phyloP scores from a whole-genome alignment of 2,329 filamentous ascomycete genomes.

The Penicillium sumatraense region DNA sequence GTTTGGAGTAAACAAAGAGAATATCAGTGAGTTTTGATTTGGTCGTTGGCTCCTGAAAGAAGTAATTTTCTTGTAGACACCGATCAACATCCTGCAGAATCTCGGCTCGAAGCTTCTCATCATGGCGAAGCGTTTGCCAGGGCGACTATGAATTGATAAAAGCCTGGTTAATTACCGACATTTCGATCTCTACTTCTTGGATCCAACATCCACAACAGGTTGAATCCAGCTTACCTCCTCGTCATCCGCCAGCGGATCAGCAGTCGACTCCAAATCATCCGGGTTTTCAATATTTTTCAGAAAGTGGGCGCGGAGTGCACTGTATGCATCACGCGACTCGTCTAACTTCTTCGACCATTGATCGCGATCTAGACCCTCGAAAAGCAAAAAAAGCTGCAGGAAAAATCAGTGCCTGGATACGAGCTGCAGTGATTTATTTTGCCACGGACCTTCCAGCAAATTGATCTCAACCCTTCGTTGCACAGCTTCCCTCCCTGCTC shows the following conservation, averaged over 20 bases:
- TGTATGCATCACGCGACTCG: constrained; percentile 75
- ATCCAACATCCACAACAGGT: neutral
- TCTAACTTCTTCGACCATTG: constrained; percentile 72
- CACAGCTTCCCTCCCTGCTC: constrained; percentile 67
- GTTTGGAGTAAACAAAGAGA: constrained; percentile 92
- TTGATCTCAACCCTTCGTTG: constrained; percentile 75
- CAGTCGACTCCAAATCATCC: constrained; percentile 72
- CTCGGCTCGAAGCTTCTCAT: constrained; percentile 82
- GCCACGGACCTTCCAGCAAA: constrained; percentile 81
- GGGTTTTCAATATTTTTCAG: constrained; percentile 83
- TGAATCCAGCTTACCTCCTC: constrained; percentile 57
- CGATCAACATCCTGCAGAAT: constrained; percentile 94
- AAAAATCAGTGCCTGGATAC: constrained; percentile 23
- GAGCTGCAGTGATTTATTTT: constrained; percentile 3
- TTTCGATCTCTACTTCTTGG: neutral
- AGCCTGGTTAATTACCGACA: constrained; percentile 23
- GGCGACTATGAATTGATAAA: constrained; percentile 68
- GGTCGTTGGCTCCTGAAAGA: constrained; percentile 79
- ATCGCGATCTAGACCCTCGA: constrained; percentile 66
- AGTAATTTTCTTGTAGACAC: constrained; percentile 85
- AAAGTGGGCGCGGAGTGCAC: constrained; percentile 72
- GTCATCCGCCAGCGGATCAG: constrained; percentile 88
- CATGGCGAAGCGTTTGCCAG: constrained; percentile 83
- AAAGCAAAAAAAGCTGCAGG: constrained; percentile 76
- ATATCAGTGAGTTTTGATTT: constrained; percentile 86